A percentile compares a stretch with the other conserved stretches of the same genome.
Conservation (phyloP, 2,329 filamentous ascomycete species). For the Phaeoacremonium minimum region DNA sequence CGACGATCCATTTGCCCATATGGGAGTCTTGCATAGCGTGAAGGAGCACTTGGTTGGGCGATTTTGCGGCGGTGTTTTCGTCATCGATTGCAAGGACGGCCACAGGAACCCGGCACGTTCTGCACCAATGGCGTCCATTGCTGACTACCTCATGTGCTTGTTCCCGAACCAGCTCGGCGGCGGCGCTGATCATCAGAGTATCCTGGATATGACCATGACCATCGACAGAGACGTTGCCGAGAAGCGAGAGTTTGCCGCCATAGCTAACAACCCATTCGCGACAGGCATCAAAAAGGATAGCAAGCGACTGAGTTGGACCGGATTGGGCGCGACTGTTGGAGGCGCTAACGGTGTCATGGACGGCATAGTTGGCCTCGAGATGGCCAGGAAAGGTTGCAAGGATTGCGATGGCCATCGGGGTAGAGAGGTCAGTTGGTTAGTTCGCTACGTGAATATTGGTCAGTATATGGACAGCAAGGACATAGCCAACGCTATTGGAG, state of each 20-base stretch:
- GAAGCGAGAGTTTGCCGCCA: conserved; percentile 34
- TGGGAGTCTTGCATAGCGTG: conserved; percentile 30
- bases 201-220: conserved; percentile 26
- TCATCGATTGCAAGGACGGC: conserved; percentile 18
- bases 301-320: conserved; percentile 35
- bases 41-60: conserved; percentile 28
- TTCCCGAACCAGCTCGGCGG: conserved; percentile 20
- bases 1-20: conserved; percentile 30
- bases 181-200: conserved; percentile 10
- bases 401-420: conserved; percentile 25
- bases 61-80: conserved; percentile 33
- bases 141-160: conserved; percentile 30
- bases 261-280: conserved; percentile 21
- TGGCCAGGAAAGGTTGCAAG: conserved; percentile 24
- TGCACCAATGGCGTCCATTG: conserved; percentile 15
- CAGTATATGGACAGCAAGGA: conserved; percentile 1
- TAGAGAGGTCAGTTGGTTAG: conserved; percentile 25
- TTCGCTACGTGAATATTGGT: conserved; percentile 14
- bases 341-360: conserved; percentile 22
- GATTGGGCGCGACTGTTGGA: conserved; percentile 25
- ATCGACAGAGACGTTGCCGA: conserved; percentile 35
- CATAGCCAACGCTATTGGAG: background rate
- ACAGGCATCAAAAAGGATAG: conserved; percentile 12
- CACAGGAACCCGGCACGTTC: conserved; percentile 1
- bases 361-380: conserved; percentile 27